Conservation (phyloP, 805 yeast species). For the Candida anglica region DNA sequence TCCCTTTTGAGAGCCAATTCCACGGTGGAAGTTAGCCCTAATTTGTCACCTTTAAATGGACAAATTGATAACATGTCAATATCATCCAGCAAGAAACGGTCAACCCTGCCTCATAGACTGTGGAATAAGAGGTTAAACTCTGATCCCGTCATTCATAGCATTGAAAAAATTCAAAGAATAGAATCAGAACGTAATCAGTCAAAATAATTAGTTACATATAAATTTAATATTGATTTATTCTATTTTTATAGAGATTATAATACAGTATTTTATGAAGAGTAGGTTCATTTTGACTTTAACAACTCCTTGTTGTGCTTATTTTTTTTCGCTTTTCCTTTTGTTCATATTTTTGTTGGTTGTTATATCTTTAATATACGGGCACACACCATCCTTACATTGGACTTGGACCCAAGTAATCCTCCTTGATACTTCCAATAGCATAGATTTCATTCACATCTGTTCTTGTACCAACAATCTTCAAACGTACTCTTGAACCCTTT, state of each 20-base stretch:
- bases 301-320: neutral
- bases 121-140: constrained; percentile 8
- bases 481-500: constrained; percentile 89
- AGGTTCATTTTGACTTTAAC: neutral
- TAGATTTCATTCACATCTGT: constrained; percentile 96
- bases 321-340: neutral
- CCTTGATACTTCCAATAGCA: constrained; percentile 97
- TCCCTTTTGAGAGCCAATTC: neutral
- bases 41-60: constrained; percentile 17
- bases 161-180: neutral
- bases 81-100: constrained; percentile 8
- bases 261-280: neutral
- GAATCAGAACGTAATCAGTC: too few species aligned
- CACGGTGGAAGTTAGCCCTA: neutral
- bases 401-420: constrained; percentile 90
- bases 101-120: constrained; percentile 5
- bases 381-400: constrained; percentile 24
- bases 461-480: constrained; percentile 95
- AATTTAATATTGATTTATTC: neutral
- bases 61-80: constrained; percentile 15
- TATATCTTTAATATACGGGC: neutral
- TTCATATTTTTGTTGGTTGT: neutral
- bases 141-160: neutral
- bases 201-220: neutral
- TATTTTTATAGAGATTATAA: neutral